A percentile compares a stretch with the other conserved stretches of the same genome.
Evolutionary conservation across 345 rosid species (phyloP).

Genomic region (Rubroshorea leprosula): DNA sequence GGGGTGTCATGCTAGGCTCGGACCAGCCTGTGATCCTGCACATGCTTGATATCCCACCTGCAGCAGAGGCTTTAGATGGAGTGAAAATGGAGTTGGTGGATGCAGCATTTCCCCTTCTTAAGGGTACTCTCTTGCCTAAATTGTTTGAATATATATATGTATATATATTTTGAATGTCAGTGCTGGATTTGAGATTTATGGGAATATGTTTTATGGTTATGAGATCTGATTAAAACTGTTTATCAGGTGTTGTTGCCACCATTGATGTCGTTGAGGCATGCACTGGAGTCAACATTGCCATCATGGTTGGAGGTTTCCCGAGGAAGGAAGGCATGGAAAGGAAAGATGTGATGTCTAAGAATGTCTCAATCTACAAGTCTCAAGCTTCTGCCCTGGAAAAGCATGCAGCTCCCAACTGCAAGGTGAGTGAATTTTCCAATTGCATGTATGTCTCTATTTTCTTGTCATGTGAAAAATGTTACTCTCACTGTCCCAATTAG

Average conservation of each 20-base stretch:
- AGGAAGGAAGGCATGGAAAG: constrained; percentile 99
- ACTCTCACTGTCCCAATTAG: too few species aligned
- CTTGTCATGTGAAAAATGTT: too few species aligned
- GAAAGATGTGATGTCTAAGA: constrained; percentile 96
- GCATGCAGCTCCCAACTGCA: constrained; percentile 93
- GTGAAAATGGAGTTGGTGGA: constrained; percentile 97
- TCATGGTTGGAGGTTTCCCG: constrained; percentile 99
- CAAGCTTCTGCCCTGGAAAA: constrained; percentile 95
- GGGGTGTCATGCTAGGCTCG: constrained; percentile 94
- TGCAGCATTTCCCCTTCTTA: constrained; percentile 97
- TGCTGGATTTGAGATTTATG: neutral
- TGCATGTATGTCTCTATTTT: too few species aligned
- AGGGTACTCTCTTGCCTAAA: constrained; percentile 36
- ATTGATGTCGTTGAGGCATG: constrained; percentile 95
- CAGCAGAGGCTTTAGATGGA: constrained; percentile 95
- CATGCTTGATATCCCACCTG: constrained; percentile 97
- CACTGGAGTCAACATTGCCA: constrained; percentile 82
- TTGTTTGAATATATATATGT: neutral
- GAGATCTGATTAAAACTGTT: constrained; percentile 8
- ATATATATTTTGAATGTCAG: too few species aligned
- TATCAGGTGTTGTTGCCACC: constrained; percentile 93
- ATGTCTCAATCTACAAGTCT: constrained; percentile 92
- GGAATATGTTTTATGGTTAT: constrained; percentile 7
- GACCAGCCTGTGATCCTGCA: constrained; percentile 99
- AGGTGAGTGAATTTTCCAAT: too few species aligned